phyloP scores from a whole-genome alignment of 306 rosid species.

The Quillaja saponaria region DNA sequence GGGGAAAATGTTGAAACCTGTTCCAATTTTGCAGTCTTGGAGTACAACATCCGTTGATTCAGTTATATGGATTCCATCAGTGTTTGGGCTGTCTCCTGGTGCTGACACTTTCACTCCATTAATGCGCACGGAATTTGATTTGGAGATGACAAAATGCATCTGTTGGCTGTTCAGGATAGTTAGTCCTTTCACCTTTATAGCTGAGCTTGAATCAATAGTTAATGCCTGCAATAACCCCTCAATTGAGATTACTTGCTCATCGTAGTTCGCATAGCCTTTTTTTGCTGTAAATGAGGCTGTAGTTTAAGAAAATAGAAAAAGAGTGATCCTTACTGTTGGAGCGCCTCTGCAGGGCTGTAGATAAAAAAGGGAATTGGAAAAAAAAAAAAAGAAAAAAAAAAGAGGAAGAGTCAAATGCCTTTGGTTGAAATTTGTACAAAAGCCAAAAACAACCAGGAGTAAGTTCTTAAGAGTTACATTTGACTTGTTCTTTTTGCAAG shows the following conservation, averaged over 20 bases:
- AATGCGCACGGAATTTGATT: slow-evolving; percentile 64
- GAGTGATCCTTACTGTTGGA: slow-evolving; percentile 75
- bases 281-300: neutral
- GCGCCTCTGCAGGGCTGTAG: slow-evolving; percentile 93
- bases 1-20: slow-evolving; percentile 60
- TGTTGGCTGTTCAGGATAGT: slow-evolving; percentile 92
- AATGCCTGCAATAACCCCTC: slow-evolving; percentile 68
- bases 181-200: slow-evolving; percentile 67
- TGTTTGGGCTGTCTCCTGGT: slow-evolving; percentile 92
- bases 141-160: slow-evolving; percentile 75
- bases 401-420: slow-evolving; percentile 1
- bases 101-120: slow-evolving; percentile 64
- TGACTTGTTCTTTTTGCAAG: slow-evolving; percentile 90
- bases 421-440: slow-evolving; percentile 18
- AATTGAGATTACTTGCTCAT: slow-evolving; percentile 24
- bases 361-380: no score
- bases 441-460: slow-evolving; percentile 6
- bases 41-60: slow-evolving; percentile 81
- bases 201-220: slow-evolving; percentile 76
- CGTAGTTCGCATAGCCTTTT: slow-evolving; percentile 23
- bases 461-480: slow-evolving; percentile 50
- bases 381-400: slow-evolving; percentile 20
- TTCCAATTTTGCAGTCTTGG: slow-evolving; percentile 80
- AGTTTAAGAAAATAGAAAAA: neutral
- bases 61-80: slow-evolving; percentile 92